These are phyloP conservation scores for Trichomonas tenax DNA, from an alignment of 208 protist species.

Conservation along the genomic window DNA sequence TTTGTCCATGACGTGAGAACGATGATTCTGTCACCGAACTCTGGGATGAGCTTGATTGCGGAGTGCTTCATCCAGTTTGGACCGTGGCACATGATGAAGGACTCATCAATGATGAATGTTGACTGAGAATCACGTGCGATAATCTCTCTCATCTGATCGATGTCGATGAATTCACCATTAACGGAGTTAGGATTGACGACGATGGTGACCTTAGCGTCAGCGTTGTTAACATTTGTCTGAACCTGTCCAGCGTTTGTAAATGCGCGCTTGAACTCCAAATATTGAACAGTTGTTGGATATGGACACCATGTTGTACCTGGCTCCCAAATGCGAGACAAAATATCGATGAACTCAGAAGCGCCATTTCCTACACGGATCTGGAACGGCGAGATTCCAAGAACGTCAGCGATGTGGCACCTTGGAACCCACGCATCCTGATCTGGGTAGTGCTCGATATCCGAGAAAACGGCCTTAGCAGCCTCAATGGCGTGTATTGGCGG, in stretches of 20 bases:
- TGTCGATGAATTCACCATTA: not conserved
- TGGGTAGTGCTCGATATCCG: not conserved
- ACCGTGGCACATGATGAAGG: not conserved
- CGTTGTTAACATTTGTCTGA: not conserved
- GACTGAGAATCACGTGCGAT: not conserved
- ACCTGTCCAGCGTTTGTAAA: not conserved
- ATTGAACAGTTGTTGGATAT: not conserved
- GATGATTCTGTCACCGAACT: not conserved
- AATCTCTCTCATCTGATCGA: not conserved
- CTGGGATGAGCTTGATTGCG: not conserved
- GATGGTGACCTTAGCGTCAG: not conserved
- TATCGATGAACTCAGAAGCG: not conserved
- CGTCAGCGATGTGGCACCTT: not conserved
- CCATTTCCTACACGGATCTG: not conserved
- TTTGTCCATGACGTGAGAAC: not conserved
- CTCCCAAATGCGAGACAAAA: not conserved
- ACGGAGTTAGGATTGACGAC: not conserved
- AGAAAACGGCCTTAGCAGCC: not conserved
- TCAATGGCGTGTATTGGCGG: not conserved
- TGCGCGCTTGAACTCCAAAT: not conserved
- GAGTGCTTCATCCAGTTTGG: not conserved
- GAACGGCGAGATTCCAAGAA: not conserved
- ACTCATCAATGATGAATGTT: conserved; percentile 14
- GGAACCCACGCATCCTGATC: conserved; percentile 9
- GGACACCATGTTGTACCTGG: not conserved